Evolutionary conservation across 2,329 filamentous ascomycete species (phyloP), one percentile per base, ranked within the genome.

Genomic region (Pseudocercospora crystallina): DNA sequence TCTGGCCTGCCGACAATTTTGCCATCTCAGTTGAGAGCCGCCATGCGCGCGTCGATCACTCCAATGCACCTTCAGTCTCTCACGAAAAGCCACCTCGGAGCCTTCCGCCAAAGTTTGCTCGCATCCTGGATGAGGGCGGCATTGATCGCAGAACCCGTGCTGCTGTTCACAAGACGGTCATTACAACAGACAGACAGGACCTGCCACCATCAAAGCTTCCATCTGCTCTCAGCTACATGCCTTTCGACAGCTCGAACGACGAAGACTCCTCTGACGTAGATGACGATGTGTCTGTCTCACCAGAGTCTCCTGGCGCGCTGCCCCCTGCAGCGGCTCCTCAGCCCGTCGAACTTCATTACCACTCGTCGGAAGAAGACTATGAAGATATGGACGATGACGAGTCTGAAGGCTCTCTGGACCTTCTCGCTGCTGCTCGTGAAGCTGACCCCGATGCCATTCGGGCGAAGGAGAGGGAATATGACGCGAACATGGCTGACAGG

Each of bases 151-250:
- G 8, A 47, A 62, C 39, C 11, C 32, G 45, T n/a, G 48, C 36
- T 30, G 51, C 43, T 80, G 74, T 96, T 84, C 49, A 80, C 69
- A 15, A 95, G 73, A 15, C 91, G 76, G 63, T 85, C 76, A 36
- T 86, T 72, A 58, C 89, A 76, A 50, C 87, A 73, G 55, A 92
- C 80, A 50, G 86, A 76, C 43, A 92, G 73, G 43, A 92, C 77
- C 41, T 77, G 5, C 71, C 72, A 0, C 73, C 67, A 10, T 76
- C 75, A 0, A 48, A 59, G 7, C 66, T 78, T 1, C 76, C 76
- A 2, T 72, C 73, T 1, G 70, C 75, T 0, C 72, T 73, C 0
- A 62, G 57, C 49, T 75, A 72, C 51, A 67, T 74, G 26, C 67
- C 70, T 13, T 66, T 71, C 40, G 60, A 65, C 12, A 59, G 61